These are phyloP conservation scores for Torulaspora gathmanii DNA, from an alignment of 805 yeast genomes.

Conservation along the genomic window DNA sequence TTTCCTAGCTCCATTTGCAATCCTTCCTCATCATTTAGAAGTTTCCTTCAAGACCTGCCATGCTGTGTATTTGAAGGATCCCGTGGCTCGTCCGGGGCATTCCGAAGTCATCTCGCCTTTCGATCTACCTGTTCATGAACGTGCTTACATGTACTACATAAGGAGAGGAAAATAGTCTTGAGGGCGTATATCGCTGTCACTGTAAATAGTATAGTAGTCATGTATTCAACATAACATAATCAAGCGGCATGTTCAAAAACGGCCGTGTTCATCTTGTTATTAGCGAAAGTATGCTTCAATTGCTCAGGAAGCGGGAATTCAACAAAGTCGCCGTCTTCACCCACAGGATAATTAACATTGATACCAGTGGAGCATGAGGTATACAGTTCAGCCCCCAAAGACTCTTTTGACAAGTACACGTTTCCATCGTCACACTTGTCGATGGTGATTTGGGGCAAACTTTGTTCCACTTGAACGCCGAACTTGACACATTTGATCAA, in stretches of 20 bases:
- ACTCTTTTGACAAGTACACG: conserved; percentile 66
- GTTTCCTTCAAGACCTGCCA: conserved; percentile 88
- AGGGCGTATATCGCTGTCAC: neutral
- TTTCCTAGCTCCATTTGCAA: conserved; percentile 86
- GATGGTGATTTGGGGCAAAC: conserved; percentile 74
- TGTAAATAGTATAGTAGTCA: conserved; percentile 15
- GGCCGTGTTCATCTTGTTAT: conserved; percentile 59
- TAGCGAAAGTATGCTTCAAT: conserved; percentile 62
- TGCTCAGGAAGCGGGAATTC: conserved; percentile 92
- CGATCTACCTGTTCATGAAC: conserved; percentile 73
- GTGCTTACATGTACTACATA: conserved; percentile 91
- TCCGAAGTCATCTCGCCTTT: conserved; percentile 94
- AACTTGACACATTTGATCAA: conserved; percentile 74
- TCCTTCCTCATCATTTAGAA: conserved; percentile 88
- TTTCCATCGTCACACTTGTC: conserved; percentile 88
- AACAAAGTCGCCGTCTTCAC: conserved; percentile 62
- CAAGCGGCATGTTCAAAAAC: conserved; percentile 83
- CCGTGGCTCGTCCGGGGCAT: conserved; percentile 94
- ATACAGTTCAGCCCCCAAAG: conserved; percentile 71
- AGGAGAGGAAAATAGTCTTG: conserved; percentile 52
- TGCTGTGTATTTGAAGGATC: conserved; percentile 94
- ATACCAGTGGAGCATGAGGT: conserved; percentile 82
- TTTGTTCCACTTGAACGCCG: conserved; percentile 81
- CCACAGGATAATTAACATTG: conserved; percentile 76
- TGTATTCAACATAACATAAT: conserved; percentile 4